Evolutionary conservation across 2,329 filamentous ascomycete species (phyloP), one percentile per base, ranked within the genome.

Genomic region (Colletotrichum spinosum): DNA sequence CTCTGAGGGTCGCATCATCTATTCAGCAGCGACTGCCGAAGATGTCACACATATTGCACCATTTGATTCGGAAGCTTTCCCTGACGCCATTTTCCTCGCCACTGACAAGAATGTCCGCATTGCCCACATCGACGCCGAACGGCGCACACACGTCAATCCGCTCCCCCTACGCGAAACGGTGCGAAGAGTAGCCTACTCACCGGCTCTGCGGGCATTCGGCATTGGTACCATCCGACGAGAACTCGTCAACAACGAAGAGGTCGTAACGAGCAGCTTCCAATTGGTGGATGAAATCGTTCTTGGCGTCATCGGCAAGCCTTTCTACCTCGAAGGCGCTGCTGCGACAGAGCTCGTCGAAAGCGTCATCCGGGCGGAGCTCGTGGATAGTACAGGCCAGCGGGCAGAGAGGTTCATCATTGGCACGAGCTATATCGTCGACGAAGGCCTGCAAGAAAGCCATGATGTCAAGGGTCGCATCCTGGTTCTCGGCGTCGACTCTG

Each of bases 221-320:
- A 84, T 98, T 4, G 95, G 94, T 2, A 96, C 92, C 35, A 92
- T 98, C 65, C 89, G 90, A 68, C 88, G 94, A 13, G 88, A 91
- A 56, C 78, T 97, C 1, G 79, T 85, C 10, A 80, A 87, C 8
- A 92, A 91, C 12, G 88, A 89, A 69, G 96, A 99, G 76, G 78
- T 90, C 4, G 85, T 97, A 11, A 86, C 87, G 9, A 95, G 92
- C 71, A 89, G 90, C n/a, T 92, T 99, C 73, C 91, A 91, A 72
- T 86, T 99, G 1, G 94, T 97, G 1, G 95, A 99, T 71, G 96
- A 98, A 73, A 88, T 97, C 39, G 82, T 93, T 15, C 97, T 98
- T 76, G 88, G 92, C 66, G 86, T 91, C 55, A 83, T 97, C 1
- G 93, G 88, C 1, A 78, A 91, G 70, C 87, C 89, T 0, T 90